A percentile compares a stretch with the other conserved stretches of the same genome.
Evolutionary conservation across 345 rosid genomes (phyloP).

Genomic region (Salix suchowensis): DNA sequence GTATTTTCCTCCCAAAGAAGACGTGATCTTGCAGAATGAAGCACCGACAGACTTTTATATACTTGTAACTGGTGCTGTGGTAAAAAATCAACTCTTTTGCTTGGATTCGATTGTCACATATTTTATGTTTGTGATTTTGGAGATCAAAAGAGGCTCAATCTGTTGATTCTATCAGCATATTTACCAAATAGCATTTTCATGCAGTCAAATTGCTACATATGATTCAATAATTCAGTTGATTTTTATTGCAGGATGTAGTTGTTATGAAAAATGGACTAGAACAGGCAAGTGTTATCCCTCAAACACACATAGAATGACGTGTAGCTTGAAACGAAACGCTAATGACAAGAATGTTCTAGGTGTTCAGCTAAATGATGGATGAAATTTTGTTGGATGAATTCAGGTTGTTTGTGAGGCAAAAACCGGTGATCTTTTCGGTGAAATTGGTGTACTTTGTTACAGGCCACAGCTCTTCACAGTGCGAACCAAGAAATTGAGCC

Average conservation of each 20-base stretch:
- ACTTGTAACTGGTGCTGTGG: conserved; percentile 33
- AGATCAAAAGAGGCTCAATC: neutral
- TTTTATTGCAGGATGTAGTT: conserved; percentile 17
- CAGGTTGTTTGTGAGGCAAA: conserved; percentile 67
- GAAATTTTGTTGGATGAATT: conserved; percentile 8
- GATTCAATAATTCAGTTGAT: neutral
- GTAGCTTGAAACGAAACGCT: neutral
- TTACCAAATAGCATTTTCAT: neutral
- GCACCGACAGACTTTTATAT: conserved; percentile 31
- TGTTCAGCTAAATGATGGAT: neutral
- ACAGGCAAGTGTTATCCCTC: conserved; percentile 19
- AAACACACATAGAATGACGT: neutral
- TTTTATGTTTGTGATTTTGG: neutral
- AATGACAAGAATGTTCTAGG: neutral
- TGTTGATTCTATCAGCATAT: no score
- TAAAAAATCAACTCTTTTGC: neutral
- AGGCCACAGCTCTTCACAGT: conserved; percentile 87
- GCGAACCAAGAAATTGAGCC: conserved; percentile 81
- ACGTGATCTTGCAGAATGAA: conserved; percentile 33
- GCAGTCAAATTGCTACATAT: neutral
- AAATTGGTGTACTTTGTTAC: conserved; percentile 82
- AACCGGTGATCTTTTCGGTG: conserved; percentile 80
- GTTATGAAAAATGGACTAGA: conserved; percentile 22
- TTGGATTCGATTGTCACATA: neutral
- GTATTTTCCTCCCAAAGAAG: conserved; percentile 31